A percentile compares a stretch with the other conserved stretches of the same genome.
Evolutionary conservation across 495 filamentous ascomycete species (phyloP).

Genomic region (Annulohypoxylon moriforme): DNA sequence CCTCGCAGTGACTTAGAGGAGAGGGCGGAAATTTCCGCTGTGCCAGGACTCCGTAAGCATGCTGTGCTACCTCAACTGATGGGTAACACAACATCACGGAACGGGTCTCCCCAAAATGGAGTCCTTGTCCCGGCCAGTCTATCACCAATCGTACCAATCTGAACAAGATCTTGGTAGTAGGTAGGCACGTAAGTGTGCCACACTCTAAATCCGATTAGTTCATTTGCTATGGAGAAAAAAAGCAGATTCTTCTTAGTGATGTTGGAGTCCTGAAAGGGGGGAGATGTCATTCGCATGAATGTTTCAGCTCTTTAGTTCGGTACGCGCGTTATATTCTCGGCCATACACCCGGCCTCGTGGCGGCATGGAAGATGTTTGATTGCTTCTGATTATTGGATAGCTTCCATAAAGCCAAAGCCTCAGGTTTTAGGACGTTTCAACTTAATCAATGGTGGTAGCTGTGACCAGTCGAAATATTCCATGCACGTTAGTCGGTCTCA

Average conservation of each 20-base stretch:
- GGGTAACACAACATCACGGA: not conserved
- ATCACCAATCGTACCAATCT: not conserved
- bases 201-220: not conserved
- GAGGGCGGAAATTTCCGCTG: not conserved
- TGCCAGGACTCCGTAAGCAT: not conserved
- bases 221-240: not conserved
- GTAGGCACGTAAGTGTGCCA: not conserved
- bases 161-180: constrained; percentile 2
- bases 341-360: not conserved
- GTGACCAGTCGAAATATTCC: not conserved
- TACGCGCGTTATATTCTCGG: not conserved
- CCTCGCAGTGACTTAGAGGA: not conserved
- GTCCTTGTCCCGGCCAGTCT: not conserved
- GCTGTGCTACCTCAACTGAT: not conserved
- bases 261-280: not conserved
- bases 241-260: too few relatives aligned
- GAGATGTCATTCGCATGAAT: not conserved
- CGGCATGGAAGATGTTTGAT: not conserved
- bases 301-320: not conserved
- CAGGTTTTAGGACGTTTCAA: not conserved
- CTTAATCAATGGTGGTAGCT: not conserved
- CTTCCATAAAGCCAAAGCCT: not conserved
- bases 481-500: too few relatives aligned
- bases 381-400: not conserved
- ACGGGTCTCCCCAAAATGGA: not conserved